Conservation (phyloP, 805 yeast genomes). For the Spathaspora arborariae region DNA sequence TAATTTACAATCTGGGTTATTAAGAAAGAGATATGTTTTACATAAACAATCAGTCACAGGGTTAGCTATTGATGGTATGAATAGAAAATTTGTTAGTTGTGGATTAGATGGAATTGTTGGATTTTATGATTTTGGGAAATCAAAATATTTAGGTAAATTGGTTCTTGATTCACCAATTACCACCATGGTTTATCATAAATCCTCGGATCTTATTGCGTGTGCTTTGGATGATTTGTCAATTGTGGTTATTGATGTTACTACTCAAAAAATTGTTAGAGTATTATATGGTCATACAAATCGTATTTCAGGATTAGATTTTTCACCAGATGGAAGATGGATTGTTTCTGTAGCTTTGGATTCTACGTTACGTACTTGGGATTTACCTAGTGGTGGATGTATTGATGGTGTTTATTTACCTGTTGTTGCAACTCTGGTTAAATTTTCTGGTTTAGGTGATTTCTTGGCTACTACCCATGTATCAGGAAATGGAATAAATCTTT, state of each 20-base stretch:
- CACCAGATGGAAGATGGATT: conserved; percentile 95
- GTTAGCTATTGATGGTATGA: conserved; percentile 84
- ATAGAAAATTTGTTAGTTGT: conserved; percentile 77
- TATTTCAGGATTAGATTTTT: conserved; percentile 82
- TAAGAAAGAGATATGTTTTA: conserved; percentile 63
- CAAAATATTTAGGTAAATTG: conserved; percentile 62
- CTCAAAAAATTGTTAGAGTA: conserved; percentile 80
- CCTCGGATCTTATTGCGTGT: conserved; percentile 81
- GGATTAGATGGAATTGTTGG: conserved; percentile 90
- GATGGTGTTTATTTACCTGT: conserved; percentile 79
- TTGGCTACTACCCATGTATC: conserved; percentile 90
- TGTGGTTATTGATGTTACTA: conserved; percentile 74
- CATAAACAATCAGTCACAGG: conserved; percentile 87
- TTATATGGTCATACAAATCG: conserved; percentile 87
- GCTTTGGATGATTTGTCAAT: conserved; percentile 85
- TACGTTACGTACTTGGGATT: conserved; percentile 93
- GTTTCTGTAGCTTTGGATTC: conserved; percentile 79
- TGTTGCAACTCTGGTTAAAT: conserved; percentile 76
- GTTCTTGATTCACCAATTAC: conserved; percentile 76
- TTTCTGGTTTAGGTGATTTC: conserved; percentile 85
- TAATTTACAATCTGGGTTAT: conserved; percentile 87
- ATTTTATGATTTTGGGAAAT: conserved; percentile 77
- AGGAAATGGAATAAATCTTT: conserved; percentile 84
- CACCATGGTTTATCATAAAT: conserved; percentile 67
- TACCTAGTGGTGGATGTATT: conserved; percentile 94